These are phyloP conservation scores for Neurospora sp. DNA, from an alignment of 495 filamentous ascomycete species.

Conservation along the genomic window DNA sequence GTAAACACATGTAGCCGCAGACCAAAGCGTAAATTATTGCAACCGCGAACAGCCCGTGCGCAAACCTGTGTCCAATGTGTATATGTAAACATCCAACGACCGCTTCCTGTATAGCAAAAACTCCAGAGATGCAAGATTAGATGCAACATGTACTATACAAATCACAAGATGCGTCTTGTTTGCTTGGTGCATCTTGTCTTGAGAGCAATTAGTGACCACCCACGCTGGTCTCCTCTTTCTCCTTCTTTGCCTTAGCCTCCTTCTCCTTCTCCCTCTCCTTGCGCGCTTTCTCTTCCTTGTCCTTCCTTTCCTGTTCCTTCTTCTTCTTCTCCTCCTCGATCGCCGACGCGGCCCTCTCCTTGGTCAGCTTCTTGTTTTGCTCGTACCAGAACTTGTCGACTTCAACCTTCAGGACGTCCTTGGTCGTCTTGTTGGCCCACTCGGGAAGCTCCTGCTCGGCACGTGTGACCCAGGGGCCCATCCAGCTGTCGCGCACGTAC, in stretches of 20 bases:
- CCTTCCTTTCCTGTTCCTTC: slow-evolving; percentile 2
- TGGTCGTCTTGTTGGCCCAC: slow-evolving; percentile 14
- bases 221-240: slow-evolving; percentile 1
- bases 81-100: background rate
- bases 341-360: slow-evolving; percentile 1
- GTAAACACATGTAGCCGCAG: too few relatives aligned
- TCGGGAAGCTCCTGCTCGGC: slow-evolving; percentile 12
- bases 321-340: slow-evolving; percentile 1
- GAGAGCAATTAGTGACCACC: background rate
- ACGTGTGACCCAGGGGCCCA: slow-evolving; percentile 15
- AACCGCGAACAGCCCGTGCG: background rate
- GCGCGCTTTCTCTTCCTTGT: slow-evolving; percentile 3
- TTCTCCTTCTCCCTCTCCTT: slow-evolving; percentile 3
- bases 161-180: background rate
- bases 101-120: background rate
- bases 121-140: background rate
- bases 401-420: slow-evolving; percentile 2
- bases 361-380: background rate
- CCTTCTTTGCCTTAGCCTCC: background rate
- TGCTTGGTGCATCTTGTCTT: background rate
- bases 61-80: background rate
- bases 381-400: slow-evolving; percentile 9
- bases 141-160: background rate
- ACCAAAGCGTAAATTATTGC: too few relatives aligned
- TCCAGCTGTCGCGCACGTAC: slow-evolving; percentile 18